Base-by-base conservation (phyloP, 1,284 basidiomycete genomes). In the Malassezia caprae region DNA sequence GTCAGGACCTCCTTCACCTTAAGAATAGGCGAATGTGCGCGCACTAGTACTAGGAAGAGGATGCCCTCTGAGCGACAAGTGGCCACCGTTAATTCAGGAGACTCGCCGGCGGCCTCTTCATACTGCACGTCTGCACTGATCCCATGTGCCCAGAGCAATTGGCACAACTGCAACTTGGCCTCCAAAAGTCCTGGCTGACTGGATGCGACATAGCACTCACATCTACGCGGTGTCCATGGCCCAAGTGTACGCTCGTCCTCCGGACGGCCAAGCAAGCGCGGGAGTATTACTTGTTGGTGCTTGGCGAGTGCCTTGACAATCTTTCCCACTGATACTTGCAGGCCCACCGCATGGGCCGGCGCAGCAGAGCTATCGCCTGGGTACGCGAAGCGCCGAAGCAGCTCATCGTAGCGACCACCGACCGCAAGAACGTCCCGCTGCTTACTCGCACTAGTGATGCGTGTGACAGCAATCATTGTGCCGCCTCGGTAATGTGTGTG, bases 51-150 rank as follows among this genome's bases (percentile, higher is more conserved):
- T 4, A 75, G 59, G 49, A 72, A 58, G 19, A 67, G 42, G 28
- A 75, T 72, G 12, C 72, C 72, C 43, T 75, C 70, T 2, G 67
- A 63, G n/a, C 67, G 61, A 53, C 72, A 73, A 8, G 64, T 69
- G 0, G 66, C 59, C 11, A 67, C 65, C 0, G 67, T 64, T 1
- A 56, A 37, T 40, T 69, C 69, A 17, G 68, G 67, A 26, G 65
- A 64, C 23, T 69, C 65, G 54, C 61, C 61, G 1, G 61, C 63
- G 1, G 63, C 58, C 24, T 63, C 53, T 52, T 79, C 78, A 66
- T 90, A 90, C 82, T 89, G 88, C 58, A 90, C 76, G 75, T 90
- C 88, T 0, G 87, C 84, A 60, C 86, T 86, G 68, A 90, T 88
- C 48, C 82, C 82, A 64, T 87, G 80, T 60, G 83, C 80, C 88